Evolutionary conservation across 23 red algal species (phyloP), one percentile per base, ranked within the genome.

Genomic region (Rhodosorus marinus): DNA sequence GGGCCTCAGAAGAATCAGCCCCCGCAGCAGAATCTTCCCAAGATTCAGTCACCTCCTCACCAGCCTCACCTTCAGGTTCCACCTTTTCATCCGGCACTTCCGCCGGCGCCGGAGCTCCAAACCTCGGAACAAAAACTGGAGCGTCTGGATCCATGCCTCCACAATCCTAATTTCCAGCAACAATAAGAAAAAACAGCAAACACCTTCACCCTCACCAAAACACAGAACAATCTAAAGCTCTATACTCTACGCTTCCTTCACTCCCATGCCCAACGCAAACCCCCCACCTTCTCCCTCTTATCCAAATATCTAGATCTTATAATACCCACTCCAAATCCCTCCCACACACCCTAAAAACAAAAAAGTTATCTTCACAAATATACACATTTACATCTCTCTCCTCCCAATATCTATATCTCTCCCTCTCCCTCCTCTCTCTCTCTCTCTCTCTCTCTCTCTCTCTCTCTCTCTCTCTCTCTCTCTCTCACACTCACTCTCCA

Each of bases 171-270:
- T 43, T 17, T 43, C 17, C 38, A 11, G 11, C 11, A 17, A 43
- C 38, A 17, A 17, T 43, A 43, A 17, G 38, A 11, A 11, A 43
- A 43, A 43, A 17, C 62, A 17, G 67, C 41, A 15, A 26, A 57
- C 49, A 27, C 42, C 49, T 25, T 36, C 0, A 58, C 31, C 6
- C 64, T 55, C 78, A 83, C 2, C 67, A 83, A 1, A 69, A 69
- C 2, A 83, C 50, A 60, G 74, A 83, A 31, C 74, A 67, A 23
- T 55, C 63, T 22, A 69, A 67, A 62, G 59, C 45, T 24, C 67
- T 61, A 70, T 83, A 66, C 64, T n/a, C n/a, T n/a, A n/a, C n/a
- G n/a, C n/a, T n/a, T n/a, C n/a, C n/a, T n/a, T n/a, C n/a, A n/a
- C n/a, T n/a, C n/a, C n/a, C n/a, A n/a, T n/a, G n/a, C n/a, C n/a